A percentile compares a stretch with the other conserved stretches of the same genome.
Conservation (phyloP, 306 rosid genomes). For the Cotoneaster glaucophyllus region DNA sequence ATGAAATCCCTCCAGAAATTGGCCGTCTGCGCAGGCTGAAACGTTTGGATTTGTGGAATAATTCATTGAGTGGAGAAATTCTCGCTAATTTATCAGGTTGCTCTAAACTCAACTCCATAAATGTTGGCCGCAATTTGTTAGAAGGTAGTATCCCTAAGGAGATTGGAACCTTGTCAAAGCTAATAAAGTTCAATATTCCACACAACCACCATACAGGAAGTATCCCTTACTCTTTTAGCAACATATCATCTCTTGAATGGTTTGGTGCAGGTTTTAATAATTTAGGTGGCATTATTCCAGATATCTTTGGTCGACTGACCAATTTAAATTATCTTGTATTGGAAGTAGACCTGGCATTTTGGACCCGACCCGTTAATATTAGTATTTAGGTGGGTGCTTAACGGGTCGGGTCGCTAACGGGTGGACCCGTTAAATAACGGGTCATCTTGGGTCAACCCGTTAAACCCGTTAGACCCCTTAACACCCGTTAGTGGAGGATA, state of each 20-base stretch:
- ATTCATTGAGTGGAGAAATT: background rate
- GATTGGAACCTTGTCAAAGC: background rate
- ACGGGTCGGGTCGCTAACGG: too few relatives aligned
- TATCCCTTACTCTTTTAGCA: background rate
- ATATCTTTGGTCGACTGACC: background rate
- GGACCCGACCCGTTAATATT: too few relatives aligned
- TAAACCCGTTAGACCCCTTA: too few relatives aligned
- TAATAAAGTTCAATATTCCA: fast-evolving
- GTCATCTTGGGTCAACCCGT: too few relatives aligned
- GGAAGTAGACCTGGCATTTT: too few relatives aligned
- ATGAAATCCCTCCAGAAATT: background rate
- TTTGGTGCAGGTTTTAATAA: background rate
- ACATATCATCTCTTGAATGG: background rate
- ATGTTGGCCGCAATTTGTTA: background rate
- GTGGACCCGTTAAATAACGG: too few relatives aligned
- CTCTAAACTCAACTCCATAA: background rate
- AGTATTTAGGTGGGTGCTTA: too few relatives aligned
- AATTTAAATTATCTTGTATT: background rate
- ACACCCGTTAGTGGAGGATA: too few relatives aligned
- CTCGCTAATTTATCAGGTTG: background rate
- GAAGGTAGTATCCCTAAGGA: background rate
- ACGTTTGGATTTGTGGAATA: background rate
- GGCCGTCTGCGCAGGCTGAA: background rate
- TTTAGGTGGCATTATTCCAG: background rate
- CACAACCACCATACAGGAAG: background rate